These are phyloP conservation scores for Candida sp. DNA, from an alignment of 1,139 yeast species.

Conservation along the genomic window DNA sequence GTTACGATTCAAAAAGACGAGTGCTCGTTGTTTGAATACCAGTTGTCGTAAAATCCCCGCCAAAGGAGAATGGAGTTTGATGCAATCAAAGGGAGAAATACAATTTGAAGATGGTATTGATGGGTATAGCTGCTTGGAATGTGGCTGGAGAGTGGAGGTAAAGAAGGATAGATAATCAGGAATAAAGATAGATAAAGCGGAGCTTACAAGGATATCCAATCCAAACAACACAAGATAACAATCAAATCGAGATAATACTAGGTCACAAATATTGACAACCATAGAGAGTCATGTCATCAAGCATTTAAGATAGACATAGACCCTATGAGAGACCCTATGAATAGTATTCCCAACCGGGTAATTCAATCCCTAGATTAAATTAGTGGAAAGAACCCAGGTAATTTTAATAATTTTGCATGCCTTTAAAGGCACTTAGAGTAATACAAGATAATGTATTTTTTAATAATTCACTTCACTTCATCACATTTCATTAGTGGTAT, in stretches of 20 bases:
- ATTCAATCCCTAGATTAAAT: not conserved
- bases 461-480: not conserved
- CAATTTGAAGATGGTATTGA: slow-evolving; percentile 40
- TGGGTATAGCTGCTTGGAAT: slow-evolving; percentile 64
- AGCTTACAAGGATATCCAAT: too few relatives aligned
- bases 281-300: not conserved
- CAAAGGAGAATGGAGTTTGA: slow-evolving; percentile 90
- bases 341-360: not conserved
- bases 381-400: not conserved
- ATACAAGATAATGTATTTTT: not conserved
- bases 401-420: not conserved
- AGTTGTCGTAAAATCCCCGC: slow-evolving; percentile 89
- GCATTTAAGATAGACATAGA: not conserved
- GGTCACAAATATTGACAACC: too few relatives aligned
- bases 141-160: slow-evolving; percentile 52
- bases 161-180: slow-evolving; percentile 15
- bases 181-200: too few relatives aligned
- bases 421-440: not conserved
- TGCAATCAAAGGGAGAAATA: slow-evolving; percentile 66
- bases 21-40: slow-evolving; percentile 78
- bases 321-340: too few relatives aligned
- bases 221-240: too few relatives aligned
- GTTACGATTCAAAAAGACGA: slow-evolving; percentile 87
- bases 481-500: not conserved
- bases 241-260: too few relatives aligned